Conservation (phyloP, 2,329 filamentous ascomycete genomes). For the Aspergillus sp. region DNA sequence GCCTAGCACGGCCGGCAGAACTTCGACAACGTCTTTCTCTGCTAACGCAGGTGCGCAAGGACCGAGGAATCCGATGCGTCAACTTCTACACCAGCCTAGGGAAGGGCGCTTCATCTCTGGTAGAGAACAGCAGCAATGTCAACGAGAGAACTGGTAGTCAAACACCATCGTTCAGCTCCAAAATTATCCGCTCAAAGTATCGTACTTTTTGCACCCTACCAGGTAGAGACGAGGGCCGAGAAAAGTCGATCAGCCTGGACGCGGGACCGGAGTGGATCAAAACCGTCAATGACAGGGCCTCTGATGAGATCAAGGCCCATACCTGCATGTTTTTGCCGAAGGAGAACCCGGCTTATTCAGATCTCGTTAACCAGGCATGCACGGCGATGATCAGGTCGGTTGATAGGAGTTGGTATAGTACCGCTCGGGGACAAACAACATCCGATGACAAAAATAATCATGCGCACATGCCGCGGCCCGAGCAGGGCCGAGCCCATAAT, state of each 20-base stretch:
- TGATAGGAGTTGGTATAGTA: conserved; percentile 41
- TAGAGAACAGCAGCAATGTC: conserved; percentile 23
- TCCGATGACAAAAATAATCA: conserved; percentile 20
- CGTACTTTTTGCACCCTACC: conserved; percentile 90
- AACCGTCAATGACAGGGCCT: conserved; percentile 74
- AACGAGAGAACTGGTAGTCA: neutral
- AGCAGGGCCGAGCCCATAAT: conserved; percentile 10
- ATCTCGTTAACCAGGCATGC: conserved; percentile 39
- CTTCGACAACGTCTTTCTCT: conserved; percentile 70
- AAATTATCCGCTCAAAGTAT: conserved; percentile 52
- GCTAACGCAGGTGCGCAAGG: conserved; percentile 63
- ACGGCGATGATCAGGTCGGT: conserved; percentile 40
- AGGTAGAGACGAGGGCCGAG: conserved; percentile 45
- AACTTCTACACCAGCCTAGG: conserved; percentile 88
- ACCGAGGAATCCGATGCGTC: conserved; percentile 72
- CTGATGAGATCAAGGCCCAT: conserved; percentile 79
- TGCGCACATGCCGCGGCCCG: conserved; percentile 17
- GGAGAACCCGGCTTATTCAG: conserved; percentile 47
- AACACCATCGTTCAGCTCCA: conserved; percentile 32
- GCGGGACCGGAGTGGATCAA: conserved; percentile 62
- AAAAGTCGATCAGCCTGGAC: conserved; percentile 19
- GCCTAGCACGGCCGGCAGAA: conserved; percentile 80
- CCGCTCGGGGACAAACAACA: conserved; percentile 22
- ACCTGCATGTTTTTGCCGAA: conserved; percentile 51
- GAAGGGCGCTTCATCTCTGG: conserved; percentile 53